Evolutionary conservation across 345 rosid genomes (phyloP).

Genomic region (Boechera divaricarpa): DNA sequence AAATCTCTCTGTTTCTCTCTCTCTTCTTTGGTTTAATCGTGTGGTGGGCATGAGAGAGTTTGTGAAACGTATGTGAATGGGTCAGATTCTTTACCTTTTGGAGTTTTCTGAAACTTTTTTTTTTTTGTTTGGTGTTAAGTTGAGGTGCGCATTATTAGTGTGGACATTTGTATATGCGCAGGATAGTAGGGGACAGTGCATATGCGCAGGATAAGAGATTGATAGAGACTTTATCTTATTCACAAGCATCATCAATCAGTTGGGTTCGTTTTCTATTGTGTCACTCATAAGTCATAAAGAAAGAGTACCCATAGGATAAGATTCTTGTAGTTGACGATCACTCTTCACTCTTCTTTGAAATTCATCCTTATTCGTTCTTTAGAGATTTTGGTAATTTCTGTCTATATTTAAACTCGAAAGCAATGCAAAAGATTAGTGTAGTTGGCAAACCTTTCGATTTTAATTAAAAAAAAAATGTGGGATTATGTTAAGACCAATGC

Average conservation of each 20-base stretch:
- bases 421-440: neutral
- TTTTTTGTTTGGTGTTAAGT: neutral
- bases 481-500: neutral
- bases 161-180: slow-evolving; percentile 8
- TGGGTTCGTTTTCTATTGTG: slow-evolving; percentile 33
- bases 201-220: slow-evolving; percentile 13
- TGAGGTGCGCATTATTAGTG: slow-evolving; percentile 33
- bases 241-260: slow-evolving; percentile 40
- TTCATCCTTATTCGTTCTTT: neutral
- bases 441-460: neutral
- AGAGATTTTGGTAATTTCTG: neutral
- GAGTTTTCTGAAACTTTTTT: slow-evolving; percentile 26
- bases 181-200: slow-evolving; percentile 2
- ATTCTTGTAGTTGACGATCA: slow-evolving; percentile 44
- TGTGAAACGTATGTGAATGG: slow-evolving; percentile 44
- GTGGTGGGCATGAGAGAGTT: slow-evolving; percentile 46
- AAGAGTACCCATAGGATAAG: slow-evolving; percentile 33
- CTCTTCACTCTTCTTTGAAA: slow-evolving; percentile 6
- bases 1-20: slow-evolving; percentile 29
- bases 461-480: no score
- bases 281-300: slow-evolving; percentile 29
- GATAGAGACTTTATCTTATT: slow-evolving; percentile 31
- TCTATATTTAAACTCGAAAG: neutral
- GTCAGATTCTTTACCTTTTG: slow-evolving; percentile 46
- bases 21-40: slow-evolving; percentile 41